Evolutionary conservation across 2,329 filamentous ascomycete species (phyloP), one percentile per base, ranked within the genome.

Genomic region (Aspergillus ochraceoroseus): DNA sequence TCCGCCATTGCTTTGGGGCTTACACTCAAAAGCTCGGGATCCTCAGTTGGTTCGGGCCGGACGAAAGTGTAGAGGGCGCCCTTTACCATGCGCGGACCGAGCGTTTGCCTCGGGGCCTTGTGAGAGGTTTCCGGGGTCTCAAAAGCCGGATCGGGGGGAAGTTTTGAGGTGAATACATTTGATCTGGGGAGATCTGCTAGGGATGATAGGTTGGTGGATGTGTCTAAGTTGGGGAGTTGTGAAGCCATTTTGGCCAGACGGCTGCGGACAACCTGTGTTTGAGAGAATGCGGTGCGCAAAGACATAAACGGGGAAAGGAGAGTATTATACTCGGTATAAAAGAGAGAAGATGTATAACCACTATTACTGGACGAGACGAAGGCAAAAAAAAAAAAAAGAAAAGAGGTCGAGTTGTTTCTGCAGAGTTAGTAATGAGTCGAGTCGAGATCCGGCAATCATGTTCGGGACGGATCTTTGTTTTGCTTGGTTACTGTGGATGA

Each of bases 31-130:
- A 98, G 72, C 58, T 95, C 86, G 0, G 87, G 79, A 14, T 83
- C 76, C 48, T 81, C 72, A 17, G 81, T 76, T 13, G 73, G 66
- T 55, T 90, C 84, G 0, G 92, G 92, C 3, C 88, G 80, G 13
- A 98, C 88, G 73, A 83, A 98, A 6, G 89, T 94, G 67, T 86
- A 98, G 35, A 90, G 68, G 3, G 92, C 90, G 44, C 82, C 79
- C 59, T 83, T 87, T 27, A 98, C 92, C 62, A 87, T 74, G 33
- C 89, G 83, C 11, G 92, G 90, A 0, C 77, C 75, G 33, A 96
- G 82, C 23, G 82, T 70, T 41, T 83, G 76, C 55, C 90, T 80
- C 1, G 87, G 83, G 1, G 87, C 87, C 52, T 79, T 76, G 64
- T 96, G 87, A 0, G 90, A 95, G 44, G 76, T 75, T 46, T 80